Base-by-base conservation (phyloP, 2,329 filamentous ascomycete species). In the Aplosporella prunicola region DNA sequence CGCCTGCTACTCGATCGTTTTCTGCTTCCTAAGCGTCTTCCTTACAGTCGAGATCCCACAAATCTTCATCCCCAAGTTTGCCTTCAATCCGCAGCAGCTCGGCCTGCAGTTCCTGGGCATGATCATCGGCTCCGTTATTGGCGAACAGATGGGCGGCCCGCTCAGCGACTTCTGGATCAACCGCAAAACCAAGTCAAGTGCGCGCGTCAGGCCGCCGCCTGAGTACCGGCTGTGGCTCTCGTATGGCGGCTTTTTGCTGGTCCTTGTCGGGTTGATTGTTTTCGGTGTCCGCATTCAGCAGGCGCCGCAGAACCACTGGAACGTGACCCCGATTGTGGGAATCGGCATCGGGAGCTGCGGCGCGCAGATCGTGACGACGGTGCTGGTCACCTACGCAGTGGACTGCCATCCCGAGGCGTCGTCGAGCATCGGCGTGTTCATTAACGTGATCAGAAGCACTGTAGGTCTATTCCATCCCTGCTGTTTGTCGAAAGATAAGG, bases 351-450 rank as follows among this genome's bases (percentile, higher is more conserved):
- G 60, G 0, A 67, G 65, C 1, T 68, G 64, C 5, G 74, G 75
- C 0, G 76, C 76, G 42, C 74, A 78, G 51, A 68, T 79, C 27
- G 63, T 77, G 11, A 78, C 74, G 0, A 78, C 75, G 0, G 68
- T 77, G 2, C 49, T 75, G 28, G 69, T 76, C 16, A 77, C 75
- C 0, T 78, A 76, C 49, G 68, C 72, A 0, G 68, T 79, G 1
- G 75, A 78, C 45, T 73, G 70, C 47, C 67, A 74, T 43, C 63
- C 58, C 2, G 60, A 70, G 18, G 63, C 73, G 26, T 62, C 71
- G 0, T 67, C 67, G 1, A 66, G 67, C 36, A 63, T 78, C 13
- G 74, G 73, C 2, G 72, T 75, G 0, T 77, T 76, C 43, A 64
- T 78, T 44, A 76, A 66, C 3, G 61, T 77, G 37, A 64, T 75